Conservation (phyloP, 148 eudicot genomes). For the Suaeda aralocaspica region DNA sequence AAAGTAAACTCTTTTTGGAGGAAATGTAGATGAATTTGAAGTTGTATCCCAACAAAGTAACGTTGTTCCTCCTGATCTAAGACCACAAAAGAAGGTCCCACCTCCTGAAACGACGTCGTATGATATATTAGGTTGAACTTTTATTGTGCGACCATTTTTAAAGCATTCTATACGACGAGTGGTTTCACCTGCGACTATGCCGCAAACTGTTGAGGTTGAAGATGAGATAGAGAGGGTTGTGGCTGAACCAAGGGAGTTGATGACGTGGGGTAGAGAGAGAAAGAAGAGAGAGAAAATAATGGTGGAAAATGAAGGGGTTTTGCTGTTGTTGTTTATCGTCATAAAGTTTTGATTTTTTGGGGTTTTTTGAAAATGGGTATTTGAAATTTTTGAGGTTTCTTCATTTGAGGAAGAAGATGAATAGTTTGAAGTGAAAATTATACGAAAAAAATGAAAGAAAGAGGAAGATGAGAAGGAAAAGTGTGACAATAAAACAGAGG, state of each 20-base stretch:
- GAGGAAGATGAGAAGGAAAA: neutral
- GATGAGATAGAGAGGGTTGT: conserved; percentile 46
- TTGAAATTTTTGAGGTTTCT: conserved; percentile 15
- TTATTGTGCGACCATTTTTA: conserved; percentile 7
- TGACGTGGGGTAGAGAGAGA: conserved; percentile 17
- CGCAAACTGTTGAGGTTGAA: conserved; percentile 55
- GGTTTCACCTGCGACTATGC: conserved; percentile 44
- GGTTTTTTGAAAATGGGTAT: conserved; percentile 2
- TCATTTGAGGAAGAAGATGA: conserved; percentile 28
- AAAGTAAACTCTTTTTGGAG: conserved; percentile 59
- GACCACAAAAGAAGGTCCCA: conserved; percentile 55
- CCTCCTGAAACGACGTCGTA: conserved; percentile 71
- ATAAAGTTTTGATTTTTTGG: conserved; percentile 18
- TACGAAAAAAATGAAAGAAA: conserved; percentile 12
- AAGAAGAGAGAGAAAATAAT: conserved; percentile 24
- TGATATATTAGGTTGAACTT: conserved; percentile 42
- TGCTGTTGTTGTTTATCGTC: conserved; percentile 38
- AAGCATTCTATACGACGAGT: conserved; percentile 53
- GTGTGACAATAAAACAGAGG: conserved; percentile 9
- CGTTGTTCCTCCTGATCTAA: conserved; percentile 55
- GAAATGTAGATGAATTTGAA: conserved; percentile 24
- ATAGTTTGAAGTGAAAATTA: conserved; percentile 12
- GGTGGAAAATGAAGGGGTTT: neutral
- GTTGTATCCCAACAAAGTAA: conserved; percentile 71
- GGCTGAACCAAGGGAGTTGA: conserved; percentile 43